Base-by-base conservation (phyloP, 2,329 filamentous ascomycete genomes). In the Nothophaeocryptopus gaeumannii region DNA sequence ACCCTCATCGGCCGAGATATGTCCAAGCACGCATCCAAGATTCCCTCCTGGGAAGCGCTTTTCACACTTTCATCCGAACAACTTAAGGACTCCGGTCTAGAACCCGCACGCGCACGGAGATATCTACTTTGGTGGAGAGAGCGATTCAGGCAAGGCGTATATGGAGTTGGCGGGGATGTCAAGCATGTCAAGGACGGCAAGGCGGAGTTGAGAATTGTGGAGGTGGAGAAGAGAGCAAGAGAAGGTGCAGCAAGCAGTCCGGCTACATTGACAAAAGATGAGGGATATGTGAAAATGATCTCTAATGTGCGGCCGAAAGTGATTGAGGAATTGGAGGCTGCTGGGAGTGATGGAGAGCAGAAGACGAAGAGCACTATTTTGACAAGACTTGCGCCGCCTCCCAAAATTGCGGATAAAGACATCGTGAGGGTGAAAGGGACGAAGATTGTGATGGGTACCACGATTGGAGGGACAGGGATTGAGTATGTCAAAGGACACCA, bases 61-160 rank as follows among this genome's bases (percentile, higher is more conserved):
- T 97, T 97, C 78, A 84, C 84, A 39, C 78, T 93, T 57, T 84
- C 82, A 15, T 89, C 88, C 13, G 70, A 78, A 38, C 84, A 97
- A 71, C 78, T 99, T 58, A 83, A 84, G 58, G 85, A 92, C 61
- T 78, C 93, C 13, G 92, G 93, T 48, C 79, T 97, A 55, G 92
- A 97, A 68, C 89, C 90, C 11, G 81, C 92, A 13, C 85, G 92
- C 38, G 81, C 83, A 58, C 81, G 93, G 55, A 79, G 85, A 50
- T 99, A 97, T 67, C 80, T 99, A 12, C 74, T 97, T 40, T 82
- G 85, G 57, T 96, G 92, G 89, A 82, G 90, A 61, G 84, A 96
- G 63, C 85, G 86, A 63, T 97, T 93, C 71, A 79, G 87, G 55
- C 80, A 82, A 40, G 89, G 89, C 5, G 75, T 84, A 15, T 86